Evolutionary conservation across 2,329 filamentous ascomycete species (phyloP).

Genomic region (Teratosphaeria pseudoeucalypti): DNA sequence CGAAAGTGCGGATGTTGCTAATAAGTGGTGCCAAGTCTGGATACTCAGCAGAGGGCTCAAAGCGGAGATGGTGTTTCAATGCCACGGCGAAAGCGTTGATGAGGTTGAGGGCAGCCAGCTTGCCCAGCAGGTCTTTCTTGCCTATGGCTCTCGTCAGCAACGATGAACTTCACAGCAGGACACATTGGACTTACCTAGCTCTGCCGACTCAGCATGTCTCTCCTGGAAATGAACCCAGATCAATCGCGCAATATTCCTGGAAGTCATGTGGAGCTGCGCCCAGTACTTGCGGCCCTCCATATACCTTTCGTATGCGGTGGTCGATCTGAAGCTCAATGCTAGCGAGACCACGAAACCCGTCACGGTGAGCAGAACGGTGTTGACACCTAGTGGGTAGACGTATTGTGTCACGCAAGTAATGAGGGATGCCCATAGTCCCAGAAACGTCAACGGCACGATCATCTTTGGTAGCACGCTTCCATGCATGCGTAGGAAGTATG

Average conservation of each 20-base stretch:
- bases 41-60: conserved; percentile 71
- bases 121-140: conserved; percentile 59
- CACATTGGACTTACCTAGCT: conserved; percentile 24
- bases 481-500: conserved; percentile 63
- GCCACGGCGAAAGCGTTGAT: conserved; percentile 67
- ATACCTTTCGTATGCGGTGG: conserved; percentile 64
- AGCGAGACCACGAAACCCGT: conserved; percentile 74
- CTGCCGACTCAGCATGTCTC: conserved; percentile 39
- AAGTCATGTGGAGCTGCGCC: conserved; percentile 46
- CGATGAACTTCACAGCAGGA: neutral
- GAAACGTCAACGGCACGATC: conserved; percentile 33
- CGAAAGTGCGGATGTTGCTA: conserved; percentile 65
- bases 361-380: conserved; percentile 61
- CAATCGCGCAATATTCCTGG: conserved; percentile 52
- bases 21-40: conserved; percentile 61
- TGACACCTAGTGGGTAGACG: conserved; percentile 41
- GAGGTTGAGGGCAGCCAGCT: conserved; percentile 66
- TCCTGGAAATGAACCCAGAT: conserved; percentile 73
- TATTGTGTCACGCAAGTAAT: conserved; percentile 49
- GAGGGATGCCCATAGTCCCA: conserved; percentile 54
- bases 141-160: neutral
- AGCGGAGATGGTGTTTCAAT: conserved; percentile 73
- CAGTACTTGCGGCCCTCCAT: conserved; percentile 52
- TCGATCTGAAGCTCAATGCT: conserved; percentile 65
- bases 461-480: conserved; percentile 66